phyloP scores from a whole-genome alignment of 1,139 yeast species.

The Debaryomyces singareniensis region DNA sequence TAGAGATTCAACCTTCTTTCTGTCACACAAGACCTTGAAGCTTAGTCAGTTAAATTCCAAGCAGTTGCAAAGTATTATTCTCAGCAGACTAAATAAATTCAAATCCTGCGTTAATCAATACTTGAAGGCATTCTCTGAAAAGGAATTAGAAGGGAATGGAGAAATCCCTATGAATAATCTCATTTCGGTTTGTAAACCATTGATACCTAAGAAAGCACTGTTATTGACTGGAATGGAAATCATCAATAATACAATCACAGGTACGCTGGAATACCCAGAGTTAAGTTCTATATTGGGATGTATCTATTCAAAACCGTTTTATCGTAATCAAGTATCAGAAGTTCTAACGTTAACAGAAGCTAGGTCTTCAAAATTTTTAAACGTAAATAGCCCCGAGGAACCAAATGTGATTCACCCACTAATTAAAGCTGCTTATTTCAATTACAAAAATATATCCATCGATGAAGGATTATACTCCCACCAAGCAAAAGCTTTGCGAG shows the following conservation, averaged over 20 bases:
- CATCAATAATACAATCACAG: slow-evolving; percentile 2
- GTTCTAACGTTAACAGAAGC: slow-evolving; percentile 20
- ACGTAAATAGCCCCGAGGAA: too few species aligned
- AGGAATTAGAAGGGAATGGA: slow-evolving; percentile 13
- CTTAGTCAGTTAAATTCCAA: slow-evolving; percentile 20
- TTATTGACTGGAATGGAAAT: slow-evolving; percentile 2
- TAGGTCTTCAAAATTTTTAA: slow-evolving; percentile 16
- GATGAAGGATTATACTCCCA: slow-evolving; percentile 62
- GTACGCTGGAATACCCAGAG: slow-evolving; percentile 16
- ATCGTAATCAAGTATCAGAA: slow-evolving; percentile 51
- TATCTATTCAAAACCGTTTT: slow-evolving; percentile 41
- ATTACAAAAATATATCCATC: slow-evolving; percentile 41
- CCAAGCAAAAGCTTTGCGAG: slow-evolving; percentile 70
- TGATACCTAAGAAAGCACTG: slow-evolving; percentile 36
- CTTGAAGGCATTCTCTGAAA: slow-evolving; percentile 21
- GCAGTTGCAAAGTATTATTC: slow-evolving; percentile 52
- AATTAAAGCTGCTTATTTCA: slow-evolving; percentile 40
- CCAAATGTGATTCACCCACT: slow-evolving; percentile 41
- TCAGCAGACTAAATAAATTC: slow-evolving; percentile 53
- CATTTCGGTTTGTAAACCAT: slow-evolving; percentile 18
- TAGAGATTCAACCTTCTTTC: slow-evolving; percentile 15
- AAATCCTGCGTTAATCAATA: slow-evolving; percentile 33
- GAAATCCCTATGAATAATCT: slow-evolving; percentile 29
- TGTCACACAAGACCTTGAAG: slow-evolving; percentile 17
- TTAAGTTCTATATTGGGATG: slow-evolving; percentile 37